Conservation (phyloP, 495 filamentous ascomycete genomes). For the Eremomyces bilateralis region DNA sequence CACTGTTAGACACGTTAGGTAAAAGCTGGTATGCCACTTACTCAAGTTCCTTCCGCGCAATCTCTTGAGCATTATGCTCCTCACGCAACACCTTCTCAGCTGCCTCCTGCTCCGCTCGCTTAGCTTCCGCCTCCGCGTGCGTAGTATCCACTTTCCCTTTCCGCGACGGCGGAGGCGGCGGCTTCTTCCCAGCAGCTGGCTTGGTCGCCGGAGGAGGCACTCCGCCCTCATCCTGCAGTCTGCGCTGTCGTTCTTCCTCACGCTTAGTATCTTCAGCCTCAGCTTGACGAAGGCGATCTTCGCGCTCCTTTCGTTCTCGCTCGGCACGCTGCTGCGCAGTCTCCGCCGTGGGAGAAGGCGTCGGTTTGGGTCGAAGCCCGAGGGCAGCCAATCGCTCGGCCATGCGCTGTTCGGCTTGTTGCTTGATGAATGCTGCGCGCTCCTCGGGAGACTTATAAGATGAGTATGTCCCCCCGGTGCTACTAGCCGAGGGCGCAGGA, state of each 20-base stretch:
- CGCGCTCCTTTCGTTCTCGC: constrained; percentile 68
- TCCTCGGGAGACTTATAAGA: constrained; percentile 82
- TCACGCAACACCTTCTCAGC: constrained; percentile 34
- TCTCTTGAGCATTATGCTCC: constrained; percentile 61
- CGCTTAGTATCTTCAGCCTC: constrained; percentile 91
- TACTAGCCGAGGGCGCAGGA: constrained; percentile 20
- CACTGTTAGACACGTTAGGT: constrained; percentile 4
- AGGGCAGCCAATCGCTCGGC: constrained; percentile 90
- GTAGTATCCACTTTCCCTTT: constrained; percentile 30
- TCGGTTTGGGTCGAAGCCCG: constrained; percentile 57
- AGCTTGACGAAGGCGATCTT: constrained; percentile 65
- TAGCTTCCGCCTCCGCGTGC: constrained; percentile 23
- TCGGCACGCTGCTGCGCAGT: constrained; percentile 65
- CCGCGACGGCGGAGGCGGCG: constrained; percentile 68
- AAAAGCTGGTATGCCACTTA: constrained; percentile 29
- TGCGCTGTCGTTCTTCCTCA: constrained; percentile 66
- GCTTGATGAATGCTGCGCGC: constrained; percentile 83
- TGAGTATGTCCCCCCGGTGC: constrained; percentile 37
- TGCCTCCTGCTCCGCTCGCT: constrained; percentile 17
- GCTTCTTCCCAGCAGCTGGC: constrained; percentile 20
- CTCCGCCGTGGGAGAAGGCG: constrained; percentile 33
- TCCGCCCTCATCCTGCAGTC: constrained; percentile 64
- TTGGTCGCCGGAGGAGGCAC: constrained; percentile 34
- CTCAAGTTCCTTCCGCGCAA: constrained; percentile 58
- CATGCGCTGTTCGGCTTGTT: constrained; percentile 92